Conservation (phyloP, 768 basidiomycete species). For the Nevesoporus exiguus region DNA sequence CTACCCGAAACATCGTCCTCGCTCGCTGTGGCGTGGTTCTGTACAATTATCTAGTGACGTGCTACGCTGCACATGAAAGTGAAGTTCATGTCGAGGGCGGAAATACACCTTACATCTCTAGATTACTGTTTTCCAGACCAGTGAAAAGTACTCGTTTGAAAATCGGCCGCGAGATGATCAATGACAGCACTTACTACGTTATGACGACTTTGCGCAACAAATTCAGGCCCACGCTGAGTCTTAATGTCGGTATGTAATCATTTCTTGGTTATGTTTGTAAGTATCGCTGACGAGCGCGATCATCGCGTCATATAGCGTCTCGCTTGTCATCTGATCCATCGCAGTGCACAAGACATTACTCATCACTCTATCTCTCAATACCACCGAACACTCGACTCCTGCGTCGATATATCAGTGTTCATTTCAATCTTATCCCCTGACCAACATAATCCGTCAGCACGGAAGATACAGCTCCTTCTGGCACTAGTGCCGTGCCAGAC, state of each 20-base stretch:
- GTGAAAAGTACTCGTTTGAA: slow-evolving; percentile 66
- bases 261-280: not conserved
- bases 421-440: slow-evolving; percentile 24
- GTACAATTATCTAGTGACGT: no score
- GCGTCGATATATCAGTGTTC: slow-evolving; percentile 52
- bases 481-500: slow-evolving; percentile 19
- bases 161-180: slow-evolving; percentile 52
- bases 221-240: slow-evolving; percentile 75
- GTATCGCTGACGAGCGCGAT: slow-evolving; percentile 3
- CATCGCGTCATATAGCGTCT: slow-evolving; percentile 49
- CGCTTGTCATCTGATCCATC: slow-evolving; percentile 57
- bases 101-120: slow-evolving; percentile 74
- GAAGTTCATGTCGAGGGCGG: slow-evolving; percentile 57
- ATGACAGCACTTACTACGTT: slow-evolving; percentile 47
- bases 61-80: slow-evolving; percentile 82
- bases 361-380: slow-evolving; percentile 72
- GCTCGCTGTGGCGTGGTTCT: slow-evolving; percentile 83
- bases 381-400: slow-evolving; percentile 68
- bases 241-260: slow-evolving; percentile 55
- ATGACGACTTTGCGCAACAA: slow-evolving; percentile 88
- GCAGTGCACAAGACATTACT: slow-evolving; percentile 50
- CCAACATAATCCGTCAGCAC: slow-evolving; percentile 41
- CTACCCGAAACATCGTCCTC: slow-evolving; percentile 76
- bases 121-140: slow-evolving; percentile 82
- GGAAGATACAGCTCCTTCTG: slow-evolving; percentile 38